These are phyloP conservation scores for Neophaeococcomyces aloes DNA, from an alignment of 2,329 filamentous ascomycete species.

Conservation along the genomic window DNA sequence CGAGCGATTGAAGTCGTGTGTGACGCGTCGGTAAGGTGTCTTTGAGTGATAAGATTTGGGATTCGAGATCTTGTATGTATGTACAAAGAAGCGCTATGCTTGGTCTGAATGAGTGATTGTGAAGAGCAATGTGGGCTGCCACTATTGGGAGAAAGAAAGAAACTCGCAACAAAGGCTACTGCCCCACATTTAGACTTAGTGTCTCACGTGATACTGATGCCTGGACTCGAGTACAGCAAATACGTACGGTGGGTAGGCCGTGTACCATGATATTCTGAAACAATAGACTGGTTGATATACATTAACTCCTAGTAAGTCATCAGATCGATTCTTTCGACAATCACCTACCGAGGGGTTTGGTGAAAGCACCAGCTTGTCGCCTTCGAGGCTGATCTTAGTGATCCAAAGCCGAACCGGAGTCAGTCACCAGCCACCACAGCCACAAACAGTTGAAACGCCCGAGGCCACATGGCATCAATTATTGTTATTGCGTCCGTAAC, in stretches of 20 bases:
- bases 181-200: no score
- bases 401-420: not conserved
- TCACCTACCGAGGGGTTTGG: not conserved
- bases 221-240: no score
- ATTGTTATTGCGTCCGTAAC: not conserved
- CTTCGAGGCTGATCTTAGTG: not conserved
- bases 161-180: not conserved
- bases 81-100: not conserved
- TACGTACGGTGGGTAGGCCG: no score
- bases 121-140: not conserved
- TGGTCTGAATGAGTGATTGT: not conserved
- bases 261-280: no score
- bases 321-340: no score
- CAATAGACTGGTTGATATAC: no score
- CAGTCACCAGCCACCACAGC: not conserved
- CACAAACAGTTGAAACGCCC: not conserved
- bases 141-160: no score
- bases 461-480: slow-evolving; percentile 5
- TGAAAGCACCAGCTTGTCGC: not conserved
- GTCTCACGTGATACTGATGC: no score
- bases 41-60: not conserved
- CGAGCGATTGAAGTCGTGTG: no score
- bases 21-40: not conserved
- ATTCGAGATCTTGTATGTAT: not conserved
- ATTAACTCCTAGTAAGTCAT: no score